Percentiles rank a stretch among this genome's conserved stretches.
Evolutionary conservation across 1,284 basidiomycete species (phyloP).

Genomic region (Erythrobasidium hasegawianum): DNA sequence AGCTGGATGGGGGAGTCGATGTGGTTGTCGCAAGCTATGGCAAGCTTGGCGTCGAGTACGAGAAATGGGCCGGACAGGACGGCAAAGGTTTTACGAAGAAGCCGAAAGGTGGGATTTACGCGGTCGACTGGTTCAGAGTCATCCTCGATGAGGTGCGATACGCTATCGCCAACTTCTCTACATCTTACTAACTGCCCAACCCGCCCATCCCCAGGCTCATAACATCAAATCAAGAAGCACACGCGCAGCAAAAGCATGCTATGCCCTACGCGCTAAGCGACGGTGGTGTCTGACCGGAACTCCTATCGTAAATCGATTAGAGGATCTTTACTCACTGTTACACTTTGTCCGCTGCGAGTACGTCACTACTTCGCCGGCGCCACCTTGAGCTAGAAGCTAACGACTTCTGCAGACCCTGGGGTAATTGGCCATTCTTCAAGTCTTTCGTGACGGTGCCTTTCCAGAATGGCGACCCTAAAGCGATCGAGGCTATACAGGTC

Average conservation of each 20-base stretch:
- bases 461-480: slow-evolving; percentile 66
- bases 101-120: slow-evolving; percentile 33
- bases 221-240: slow-evolving; percentile 88
- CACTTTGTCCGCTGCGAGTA: slow-evolving; percentile 77
- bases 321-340: slow-evolving; percentile 83
- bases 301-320: slow-evolving; percentile 91
- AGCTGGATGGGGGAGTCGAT: slow-evolving; percentile 60
- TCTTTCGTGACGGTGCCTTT: slow-evolving; percentile 88
- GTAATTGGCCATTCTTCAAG: slow-evolving; percentile 56
- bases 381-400: no score
- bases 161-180: no score
- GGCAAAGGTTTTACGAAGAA: slow-evolving; percentile 28
- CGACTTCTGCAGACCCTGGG: slow-evolving; percentile 26
- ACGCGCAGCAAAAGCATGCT: slow-evolving; percentile 85
- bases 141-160: slow-evolving; percentile 55
- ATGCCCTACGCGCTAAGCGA: slow-evolving; percentile 70
- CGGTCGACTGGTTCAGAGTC: slow-evolving; percentile 62
- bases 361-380: no score
- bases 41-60: slow-evolving; percentile 48
- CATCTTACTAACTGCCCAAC: no score
- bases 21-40: slow-evolving; percentile 90
- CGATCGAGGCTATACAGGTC: slow-evolving; percentile 86
- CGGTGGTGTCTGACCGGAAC: slow-evolving; percentile 94
- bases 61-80: slow-evolving; percentile 11
- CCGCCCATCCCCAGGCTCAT: no score